Evolutionary conservation across 1,284 basidiomycete species (phyloP).

Genomic region (Rhodofomes roseus): DNA sequence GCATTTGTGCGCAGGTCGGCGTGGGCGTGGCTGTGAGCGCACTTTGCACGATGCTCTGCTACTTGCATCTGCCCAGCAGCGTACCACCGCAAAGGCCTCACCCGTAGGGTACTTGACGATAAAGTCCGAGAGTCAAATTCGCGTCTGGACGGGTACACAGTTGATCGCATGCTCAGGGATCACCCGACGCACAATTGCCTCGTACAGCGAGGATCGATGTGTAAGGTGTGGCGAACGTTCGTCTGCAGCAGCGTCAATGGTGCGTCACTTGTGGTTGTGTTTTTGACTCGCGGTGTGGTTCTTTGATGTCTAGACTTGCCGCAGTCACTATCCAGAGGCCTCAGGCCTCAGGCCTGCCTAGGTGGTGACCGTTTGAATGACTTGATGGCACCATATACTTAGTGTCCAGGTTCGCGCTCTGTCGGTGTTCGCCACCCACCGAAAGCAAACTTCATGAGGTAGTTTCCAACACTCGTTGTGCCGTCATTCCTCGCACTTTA

Average conservation of each 20-base stretch:
- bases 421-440: no score
- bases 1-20: constrained; percentile 9
- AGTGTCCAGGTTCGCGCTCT: no score
- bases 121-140: neutral
- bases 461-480: no score
- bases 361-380: no score
- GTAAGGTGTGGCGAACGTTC: neutral
- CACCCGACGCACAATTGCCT: neutral
- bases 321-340: no score
- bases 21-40: neutral
- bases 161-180: neutral
- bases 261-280: neutral
- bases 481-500: no score
- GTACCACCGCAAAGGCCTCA: neutral
- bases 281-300: neutral
- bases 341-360: no score
- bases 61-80: no score
- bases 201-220: neutral
- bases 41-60: neutral
- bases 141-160: neutral
- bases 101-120: neutral
- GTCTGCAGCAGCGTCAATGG: neutral
- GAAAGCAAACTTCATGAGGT: no score
- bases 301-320: neutral
- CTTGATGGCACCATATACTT: no score